Percentiles rank a stretch among this genome's conserved stretches.
Conservation (phyloP, 2,329 filamentous ascomycete species). For the Aspergillus sp. region DNA sequence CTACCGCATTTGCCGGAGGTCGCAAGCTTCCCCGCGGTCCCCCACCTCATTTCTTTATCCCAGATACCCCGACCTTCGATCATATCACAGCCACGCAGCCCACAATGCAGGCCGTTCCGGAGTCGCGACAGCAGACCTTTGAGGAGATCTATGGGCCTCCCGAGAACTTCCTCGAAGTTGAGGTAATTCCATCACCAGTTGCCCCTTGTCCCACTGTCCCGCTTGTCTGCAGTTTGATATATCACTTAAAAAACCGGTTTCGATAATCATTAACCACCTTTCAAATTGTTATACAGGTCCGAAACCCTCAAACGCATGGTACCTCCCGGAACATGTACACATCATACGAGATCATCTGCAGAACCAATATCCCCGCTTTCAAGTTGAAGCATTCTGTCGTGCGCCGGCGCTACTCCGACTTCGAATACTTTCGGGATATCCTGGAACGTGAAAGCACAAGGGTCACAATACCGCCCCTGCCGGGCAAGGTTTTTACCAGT, state of each 20-base stretch:
- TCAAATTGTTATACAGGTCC: constrained; percentile 56
- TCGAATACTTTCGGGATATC: constrained; percentile 98
- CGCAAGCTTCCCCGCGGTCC: constrained; percentile 8
- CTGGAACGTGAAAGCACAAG: constrained; percentile 90
- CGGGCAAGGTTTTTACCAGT: constrained; percentile 97
- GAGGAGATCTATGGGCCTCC: constrained; percentile 98
- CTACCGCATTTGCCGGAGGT: neutral
- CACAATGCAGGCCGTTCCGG: constrained; percentile 60
- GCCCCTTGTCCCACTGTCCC: no score
- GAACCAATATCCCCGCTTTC: constrained; percentile 98
- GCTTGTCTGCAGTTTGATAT: neutral
- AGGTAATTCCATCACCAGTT: constrained; percentile 51
- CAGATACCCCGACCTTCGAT: neutral
- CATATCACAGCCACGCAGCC: constrained; percentile 5
- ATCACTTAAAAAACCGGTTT: neutral
- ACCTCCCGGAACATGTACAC: constrained; percentile 97
- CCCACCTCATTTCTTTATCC: neutral
- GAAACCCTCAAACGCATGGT: constrained; percentile 89
- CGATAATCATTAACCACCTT: neutral
- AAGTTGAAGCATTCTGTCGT: constrained; percentile 87
- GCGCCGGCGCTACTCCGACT: constrained; percentile 91
- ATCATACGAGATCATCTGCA: constrained; percentile 95
- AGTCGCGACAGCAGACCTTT: constrained; percentile 83
- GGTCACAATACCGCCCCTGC: constrained; percentile 91
- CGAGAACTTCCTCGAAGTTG: constrained; percentile 98